A percentile compares a stretch with the other conserved stretches of the same genome.
phyloP scores from a whole-genome alignment of 495 filamentous ascomycete genomes.

The Cercophora scortea region DNA sequence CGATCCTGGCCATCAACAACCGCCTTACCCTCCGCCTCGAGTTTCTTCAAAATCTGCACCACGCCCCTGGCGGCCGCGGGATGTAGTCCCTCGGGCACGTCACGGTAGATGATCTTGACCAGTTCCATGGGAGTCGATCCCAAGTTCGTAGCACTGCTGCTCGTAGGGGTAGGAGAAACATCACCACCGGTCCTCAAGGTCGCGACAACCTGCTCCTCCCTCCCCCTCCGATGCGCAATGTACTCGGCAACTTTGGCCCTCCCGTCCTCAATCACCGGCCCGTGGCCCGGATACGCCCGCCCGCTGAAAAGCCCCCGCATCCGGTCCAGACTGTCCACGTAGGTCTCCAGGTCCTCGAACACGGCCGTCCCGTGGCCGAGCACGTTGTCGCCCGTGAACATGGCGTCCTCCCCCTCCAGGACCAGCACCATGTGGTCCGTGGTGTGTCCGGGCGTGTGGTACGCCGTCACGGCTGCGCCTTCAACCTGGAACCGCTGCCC shows the following conservation, averaged over 20 bases:
- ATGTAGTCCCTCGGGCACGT: conserved; percentile 69
- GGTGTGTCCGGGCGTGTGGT: conserved; percentile 80
- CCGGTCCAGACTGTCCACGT: conserved; percentile 61
- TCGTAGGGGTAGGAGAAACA: conserved; percentile 18
- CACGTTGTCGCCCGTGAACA: conserved; percentile 95
- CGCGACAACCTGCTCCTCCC: conserved; percentile 74
- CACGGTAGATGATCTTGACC: conserved; percentile 76
- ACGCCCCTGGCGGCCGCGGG: conserved; percentile 62
- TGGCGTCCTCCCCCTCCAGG: conserved; percentile 58
- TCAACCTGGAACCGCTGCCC: conserved; percentile 66
- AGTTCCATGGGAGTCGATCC: conserved; percentile 68
- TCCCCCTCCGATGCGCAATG: conserved; percentile 65
- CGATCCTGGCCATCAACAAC: conserved; percentile 34
- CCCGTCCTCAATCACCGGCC: conserved; percentile 62
- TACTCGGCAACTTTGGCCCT: conserved; percentile 66
- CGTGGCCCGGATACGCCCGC: conserved; percentile 85
- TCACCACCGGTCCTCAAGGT: conserved; percentile 40
- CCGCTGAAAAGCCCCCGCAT: conserved; percentile 61
- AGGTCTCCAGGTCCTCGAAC: conserved; percentile 72
- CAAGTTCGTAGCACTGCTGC: conserved; percentile 28
- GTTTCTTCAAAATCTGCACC: conserved; percentile 59
- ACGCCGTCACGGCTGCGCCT: conserved; percentile 68
- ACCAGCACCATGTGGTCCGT: conserved; percentile 74
- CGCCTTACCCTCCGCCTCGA: conserved; percentile 58
- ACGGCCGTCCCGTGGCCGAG: conserved; percentile 90